Evolutionary conservation across 257 asterid genomes (phyloP).

Genomic region (Catharanthus roseus): DNA sequence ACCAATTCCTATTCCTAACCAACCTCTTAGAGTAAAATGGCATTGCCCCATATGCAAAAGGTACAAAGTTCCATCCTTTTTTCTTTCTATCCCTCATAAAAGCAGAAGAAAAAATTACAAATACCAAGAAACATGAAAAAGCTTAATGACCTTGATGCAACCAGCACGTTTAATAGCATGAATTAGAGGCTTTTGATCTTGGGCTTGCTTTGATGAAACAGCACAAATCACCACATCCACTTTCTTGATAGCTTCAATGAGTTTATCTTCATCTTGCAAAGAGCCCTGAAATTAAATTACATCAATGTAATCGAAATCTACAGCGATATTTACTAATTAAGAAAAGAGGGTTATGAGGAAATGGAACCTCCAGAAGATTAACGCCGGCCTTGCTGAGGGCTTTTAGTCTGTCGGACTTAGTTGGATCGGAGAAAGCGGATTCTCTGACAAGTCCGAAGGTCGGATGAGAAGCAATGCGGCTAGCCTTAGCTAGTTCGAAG

Average conservation of each 20-base stretch:
- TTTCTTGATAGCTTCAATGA: conserved; percentile 51
- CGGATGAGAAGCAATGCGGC: conserved; percentile 58
- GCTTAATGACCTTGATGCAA: conserved; percentile 59
- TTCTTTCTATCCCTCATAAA: background rate
- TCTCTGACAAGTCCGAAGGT: conserved; percentile 83
- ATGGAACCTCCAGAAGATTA: conserved; percentile 40
- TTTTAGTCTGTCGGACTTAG: conserved; percentile 46
- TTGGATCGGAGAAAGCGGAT: conserved; percentile 60
- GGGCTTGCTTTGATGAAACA: conserved; percentile 59
- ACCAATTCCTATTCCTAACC: background rate
- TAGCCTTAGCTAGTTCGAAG: conserved; percentile 69
- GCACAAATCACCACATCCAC: conserved; percentile 87
- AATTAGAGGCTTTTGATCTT: conserved; percentile 69
- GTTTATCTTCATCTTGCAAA: conserved; percentile 58
- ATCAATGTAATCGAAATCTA: background rate
- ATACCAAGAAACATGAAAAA: background rate
- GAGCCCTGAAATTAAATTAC: conserved; percentile 47
- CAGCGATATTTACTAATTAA: background rate
- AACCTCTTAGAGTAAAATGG: background rate
- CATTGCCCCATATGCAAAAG: background rate
- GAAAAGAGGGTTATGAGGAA: background rate
- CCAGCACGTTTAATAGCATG: conserved; percentile 65
- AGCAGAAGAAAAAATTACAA: background rate
- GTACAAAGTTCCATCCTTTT: background rate
- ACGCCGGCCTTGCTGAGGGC: conserved; percentile 50